Percentiles rank a stretch among this genome's conserved stretches.
Conservation (phyloP, 2,329 filamentous ascomycete species). For the Talaromyces sp. region DNA sequence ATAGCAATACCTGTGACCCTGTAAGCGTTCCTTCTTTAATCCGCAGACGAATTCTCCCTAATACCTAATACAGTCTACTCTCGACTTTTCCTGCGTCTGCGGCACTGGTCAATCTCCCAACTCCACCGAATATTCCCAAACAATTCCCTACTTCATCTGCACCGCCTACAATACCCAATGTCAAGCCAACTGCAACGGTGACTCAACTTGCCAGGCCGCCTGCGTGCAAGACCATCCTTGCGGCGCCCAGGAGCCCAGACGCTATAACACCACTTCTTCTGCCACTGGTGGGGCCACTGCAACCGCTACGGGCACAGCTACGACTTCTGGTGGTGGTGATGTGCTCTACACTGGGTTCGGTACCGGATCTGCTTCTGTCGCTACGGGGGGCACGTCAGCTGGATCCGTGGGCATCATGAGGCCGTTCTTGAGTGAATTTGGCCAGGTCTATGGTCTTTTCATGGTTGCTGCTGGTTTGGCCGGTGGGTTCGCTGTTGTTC, state of each 20-base stretch:
- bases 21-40: slow-evolving; percentile 25
- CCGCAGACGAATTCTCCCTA: no score
- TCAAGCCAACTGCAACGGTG: slow-evolving; percentile 47
- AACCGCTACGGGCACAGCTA: slow-evolving; percentile 32
- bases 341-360: slow-evolving; percentile 47
- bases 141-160: slow-evolving; percentile 62
- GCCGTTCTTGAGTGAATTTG: slow-evolving; percentile 49
- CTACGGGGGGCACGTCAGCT: slow-evolving; percentile 22
- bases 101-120: slow-evolving; percentile 54
- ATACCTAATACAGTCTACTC: slow-evolving; percentile 33
- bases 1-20: slow-evolving; percentile 40
- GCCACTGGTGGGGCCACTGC: slow-evolving; percentile 31
- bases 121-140: slow-evolving; percentile 59
- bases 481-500: slow-evolving; percentile 54
- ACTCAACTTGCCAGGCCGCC: slow-evolving; percentile 48
- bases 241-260: slow-evolving; percentile 57
- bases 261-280: slow-evolving; percentile 47
- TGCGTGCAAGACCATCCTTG: slow-evolving; percentile 58
- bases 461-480: slow-evolving; percentile 55
- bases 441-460: slow-evolving; percentile 55
- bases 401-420: slow-evolving; percentile 18
- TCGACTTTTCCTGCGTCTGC: slow-evolving; percentile 58
- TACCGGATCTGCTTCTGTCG: slow-evolving; percentile 33
- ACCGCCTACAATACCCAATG: slow-evolving; percentile 56
- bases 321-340: slow-evolving; percentile 26